Base-by-base conservation (phyloP, 371 early-diverging fungal genomes). In the Batrachochytrium dendrobatidis region DNA sequence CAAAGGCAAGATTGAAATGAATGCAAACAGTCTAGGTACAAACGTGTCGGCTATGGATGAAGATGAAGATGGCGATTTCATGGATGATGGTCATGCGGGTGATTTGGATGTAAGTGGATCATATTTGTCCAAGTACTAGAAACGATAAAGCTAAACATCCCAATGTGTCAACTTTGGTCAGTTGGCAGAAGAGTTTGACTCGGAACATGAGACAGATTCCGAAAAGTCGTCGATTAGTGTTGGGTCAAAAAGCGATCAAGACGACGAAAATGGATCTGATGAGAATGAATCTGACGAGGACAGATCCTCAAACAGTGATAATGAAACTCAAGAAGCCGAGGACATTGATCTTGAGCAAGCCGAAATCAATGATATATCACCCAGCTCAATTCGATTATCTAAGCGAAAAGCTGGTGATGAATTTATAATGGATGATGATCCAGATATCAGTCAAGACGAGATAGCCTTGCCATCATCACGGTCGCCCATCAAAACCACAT, bases 301-400 rank as follows among this genome's bases (percentile, higher is more conserved):
- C 70, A 56, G 70, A 59, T 24, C 49, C 59, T 28, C 61, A 58
- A 28, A 69, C 74, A 33, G 59, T 34, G 61, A 53, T n/a, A 54
- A 63, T 22, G 59, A 26, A 15, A 60, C 58, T 15, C 34, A 53
- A 4, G 59, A 72, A 52, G 74, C 66, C 44, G 77, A 74, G 59
- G 62, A 78, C 5, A 73, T 74, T 32, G 69, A 73, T 5, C 59
- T 54, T n/a, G 62, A 63, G 22, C 66, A 67, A 56, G 64, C 62
- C 10, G 68, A 64, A 7, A 64, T 65, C 17, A 51, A 39, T 12
- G 15, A 39, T n/a, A 39, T 15, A n/a, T n/a, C 15, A 12, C 15
- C 39, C 39, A 39, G n/a, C 12, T 12, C 15, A 12, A n/a, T n/a
- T n/a, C 12, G 39, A 39, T 15, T 15, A n/a, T 12, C 39, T 39